Evolutionary conservation across 2,329 filamentous ascomycete genomes (phyloP).

Genomic region (Onygenales sp.): DNA sequence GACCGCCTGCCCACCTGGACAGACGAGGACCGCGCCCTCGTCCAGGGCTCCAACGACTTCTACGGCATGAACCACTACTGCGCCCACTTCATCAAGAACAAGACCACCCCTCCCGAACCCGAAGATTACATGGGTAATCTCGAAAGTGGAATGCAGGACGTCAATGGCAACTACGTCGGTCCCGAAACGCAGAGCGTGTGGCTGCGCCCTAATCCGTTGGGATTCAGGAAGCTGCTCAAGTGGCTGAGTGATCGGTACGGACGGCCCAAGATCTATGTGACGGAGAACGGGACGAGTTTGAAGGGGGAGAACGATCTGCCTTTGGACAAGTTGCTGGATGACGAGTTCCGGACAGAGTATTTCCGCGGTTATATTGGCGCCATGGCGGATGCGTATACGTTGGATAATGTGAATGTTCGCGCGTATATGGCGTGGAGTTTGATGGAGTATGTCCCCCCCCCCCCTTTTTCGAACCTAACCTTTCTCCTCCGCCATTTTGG

Average conservation of each 20-base stretch:
- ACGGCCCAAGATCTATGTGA: conserved; percentile 71
- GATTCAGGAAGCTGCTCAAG: conserved; percentile 66
- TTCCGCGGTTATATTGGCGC: conserved; percentile 68
- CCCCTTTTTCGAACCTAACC: neutral
- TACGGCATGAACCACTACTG: conserved; percentile 95
- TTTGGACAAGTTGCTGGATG: conserved; percentile 61
- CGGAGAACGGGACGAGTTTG: conserved; percentile 78
- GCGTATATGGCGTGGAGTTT: conserved; percentile 83
- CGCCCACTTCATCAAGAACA: conserved; percentile 74
- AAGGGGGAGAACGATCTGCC: conserved; percentile 73
- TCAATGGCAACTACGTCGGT: conserved; percentile 64
- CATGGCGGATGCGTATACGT: conserved; percentile 60
- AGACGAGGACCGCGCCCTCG: conserved; percentile 59
- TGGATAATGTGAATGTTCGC: conserved; percentile 68
- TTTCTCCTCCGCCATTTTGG: neutral
- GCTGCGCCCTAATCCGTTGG: conserved; percentile 65
- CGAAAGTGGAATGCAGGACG: conserved; percentile 61
- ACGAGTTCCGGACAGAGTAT: conserved; percentile 74
- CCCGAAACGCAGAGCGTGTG: conserved; percentile 74
- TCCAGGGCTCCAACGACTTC: conserved; percentile 83
- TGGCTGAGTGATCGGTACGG: conserved; percentile 72
- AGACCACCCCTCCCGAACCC: conserved; percentile 48
- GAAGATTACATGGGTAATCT: conserved; percentile 69
- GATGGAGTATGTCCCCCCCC: conserved; percentile 53
- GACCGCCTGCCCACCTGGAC: conserved; percentile 67